Evolutionary conservation across 129 eudicot genomes (phyloP).

Genomic region (Centaurea solstitialis): DNA sequence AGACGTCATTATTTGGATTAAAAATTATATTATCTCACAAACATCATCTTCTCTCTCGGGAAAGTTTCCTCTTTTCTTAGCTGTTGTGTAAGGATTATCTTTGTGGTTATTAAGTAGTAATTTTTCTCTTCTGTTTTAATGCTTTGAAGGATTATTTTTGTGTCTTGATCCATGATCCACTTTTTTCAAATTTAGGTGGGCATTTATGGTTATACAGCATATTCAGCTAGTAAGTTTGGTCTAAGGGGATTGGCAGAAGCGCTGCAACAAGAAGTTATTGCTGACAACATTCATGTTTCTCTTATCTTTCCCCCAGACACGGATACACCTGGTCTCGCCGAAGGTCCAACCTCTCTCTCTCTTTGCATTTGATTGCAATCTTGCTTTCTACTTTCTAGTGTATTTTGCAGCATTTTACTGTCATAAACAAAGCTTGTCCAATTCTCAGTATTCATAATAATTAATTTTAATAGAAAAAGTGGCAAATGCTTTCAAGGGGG

Average conservation of each 20-base stretch:
- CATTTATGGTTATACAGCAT: slow-evolving; percentile 91
- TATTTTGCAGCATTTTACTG: background rate
- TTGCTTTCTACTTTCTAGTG: background rate
- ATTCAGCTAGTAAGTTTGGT: slow-evolving; percentile 95
- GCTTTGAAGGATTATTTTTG: background rate
- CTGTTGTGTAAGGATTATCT: no score
- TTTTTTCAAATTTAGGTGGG: slow-evolving; percentile 59
- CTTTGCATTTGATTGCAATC: background rate
- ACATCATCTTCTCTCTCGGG: background rate
- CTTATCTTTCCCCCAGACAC: slow-evolving; percentile 95
- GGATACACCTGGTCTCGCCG: slow-evolving; percentile 84
- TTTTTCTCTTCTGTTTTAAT: no score
- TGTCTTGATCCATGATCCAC: background rate
- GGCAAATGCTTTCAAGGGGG: background rate
- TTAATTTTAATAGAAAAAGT: background rate
- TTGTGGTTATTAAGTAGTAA: no score
- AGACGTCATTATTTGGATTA: background rate
- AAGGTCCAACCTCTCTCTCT: slow-evolving; percentile 49
- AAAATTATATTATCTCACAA: background rate
- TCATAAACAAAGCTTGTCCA: background rate
- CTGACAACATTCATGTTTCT: slow-evolving; percentile 75
- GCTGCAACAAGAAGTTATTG: slow-evolving; percentile 83
- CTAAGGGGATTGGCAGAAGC: slow-evolving; percentile 94
- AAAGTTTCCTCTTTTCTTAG: background rate
- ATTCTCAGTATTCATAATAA: background rate